These are phyloP conservation scores for Simplicillium sp. DNA, from an alignment of 2,329 filamentous ascomycete genomes.

Conservation along the genomic window DNA sequence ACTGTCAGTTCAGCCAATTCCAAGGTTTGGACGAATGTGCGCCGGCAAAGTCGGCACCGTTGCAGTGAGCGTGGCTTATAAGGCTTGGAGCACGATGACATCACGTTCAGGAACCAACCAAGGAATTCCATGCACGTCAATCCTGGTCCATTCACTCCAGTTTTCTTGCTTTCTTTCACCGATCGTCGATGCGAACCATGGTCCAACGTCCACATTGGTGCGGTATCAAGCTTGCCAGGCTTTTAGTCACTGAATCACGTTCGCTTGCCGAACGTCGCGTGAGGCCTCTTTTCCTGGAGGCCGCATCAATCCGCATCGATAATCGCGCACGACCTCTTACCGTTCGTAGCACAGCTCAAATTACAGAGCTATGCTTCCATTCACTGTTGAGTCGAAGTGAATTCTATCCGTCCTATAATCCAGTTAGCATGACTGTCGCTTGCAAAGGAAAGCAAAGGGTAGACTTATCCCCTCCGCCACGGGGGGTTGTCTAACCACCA, in stretches of 20 bases:
- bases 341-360: too few species aligned
- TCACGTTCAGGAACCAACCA: background rate
- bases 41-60: background rate
- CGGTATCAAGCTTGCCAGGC: too few species aligned
- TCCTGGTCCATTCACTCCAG: conserved; percentile 1
- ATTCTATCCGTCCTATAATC: too few species aligned
- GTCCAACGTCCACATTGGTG: background rate
- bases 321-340: too few species aligned
- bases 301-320: too few species aligned
- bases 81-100: background rate
- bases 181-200: too few species aligned
- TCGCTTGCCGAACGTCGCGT: too few species aligned
- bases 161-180: conserved; percentile 13
- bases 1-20: too few species aligned
- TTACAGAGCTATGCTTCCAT: too few species aligned
- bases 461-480: conserved; percentile 39
- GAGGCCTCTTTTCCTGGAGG: too few species aligned
- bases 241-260: too few species aligned
- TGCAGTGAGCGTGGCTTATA: background rate
- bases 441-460: conserved; percentile 3
- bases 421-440: background rate
- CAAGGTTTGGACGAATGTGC: background rate
- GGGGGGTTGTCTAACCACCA: conserved; percentile 38
- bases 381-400: too few species aligned
- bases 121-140: conserved; percentile 3